Percentiles rank a stretch among this genome's conserved stretches.
Conservation (phyloP, 768 basidiomycete genomes). For the Rhizopogon sp. region DNA sequence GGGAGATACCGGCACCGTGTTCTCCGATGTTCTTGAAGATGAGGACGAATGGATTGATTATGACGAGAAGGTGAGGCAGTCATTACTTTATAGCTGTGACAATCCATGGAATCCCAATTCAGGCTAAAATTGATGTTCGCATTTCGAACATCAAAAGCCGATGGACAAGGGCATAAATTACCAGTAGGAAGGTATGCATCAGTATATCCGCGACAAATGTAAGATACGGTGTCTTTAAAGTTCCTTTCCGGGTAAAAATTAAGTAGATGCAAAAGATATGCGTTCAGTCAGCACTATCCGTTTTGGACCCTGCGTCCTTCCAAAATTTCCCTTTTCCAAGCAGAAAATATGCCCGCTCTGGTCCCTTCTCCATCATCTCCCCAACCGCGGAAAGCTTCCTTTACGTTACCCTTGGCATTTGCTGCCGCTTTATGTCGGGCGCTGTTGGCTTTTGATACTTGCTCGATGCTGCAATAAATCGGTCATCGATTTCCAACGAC, state of each 20-base stretch:
- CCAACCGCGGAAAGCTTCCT: conserved; percentile 15
- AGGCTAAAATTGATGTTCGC: conserved; percentile 63
- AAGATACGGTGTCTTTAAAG: neutral
- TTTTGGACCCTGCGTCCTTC: conserved; percentile 17
- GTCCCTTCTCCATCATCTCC: neutral
- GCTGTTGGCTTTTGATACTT: conserved; percentile 40
- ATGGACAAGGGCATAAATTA: conserved; percentile 58
- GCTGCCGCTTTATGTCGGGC: neutral
- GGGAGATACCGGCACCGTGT: conserved; percentile 55
- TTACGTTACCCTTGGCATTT: neutral
- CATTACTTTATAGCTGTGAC: neutral
- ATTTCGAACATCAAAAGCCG: conserved; percentile 62
- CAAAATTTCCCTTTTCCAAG: conserved; percentile 31
- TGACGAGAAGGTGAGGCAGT: conserved; percentile 71
- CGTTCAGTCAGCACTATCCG: neutral
- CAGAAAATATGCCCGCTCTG: neutral
- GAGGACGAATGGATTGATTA: conserved; percentile 77
- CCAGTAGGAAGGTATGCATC: neutral
- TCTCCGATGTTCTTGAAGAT: conserved; percentile 59
- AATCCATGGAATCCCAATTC: conserved; percentile 1
- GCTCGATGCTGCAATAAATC: conserved; percentile 37
- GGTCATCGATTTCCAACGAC: neutral
- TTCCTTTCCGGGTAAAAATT: neutral
- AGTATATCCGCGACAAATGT: neutral
- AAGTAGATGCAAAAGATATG: neutral